These are phyloP conservation scores for Boletus rex-veris DNA, from an alignment of 768 basidiomycete species.

Conservation along the genomic window DNA sequence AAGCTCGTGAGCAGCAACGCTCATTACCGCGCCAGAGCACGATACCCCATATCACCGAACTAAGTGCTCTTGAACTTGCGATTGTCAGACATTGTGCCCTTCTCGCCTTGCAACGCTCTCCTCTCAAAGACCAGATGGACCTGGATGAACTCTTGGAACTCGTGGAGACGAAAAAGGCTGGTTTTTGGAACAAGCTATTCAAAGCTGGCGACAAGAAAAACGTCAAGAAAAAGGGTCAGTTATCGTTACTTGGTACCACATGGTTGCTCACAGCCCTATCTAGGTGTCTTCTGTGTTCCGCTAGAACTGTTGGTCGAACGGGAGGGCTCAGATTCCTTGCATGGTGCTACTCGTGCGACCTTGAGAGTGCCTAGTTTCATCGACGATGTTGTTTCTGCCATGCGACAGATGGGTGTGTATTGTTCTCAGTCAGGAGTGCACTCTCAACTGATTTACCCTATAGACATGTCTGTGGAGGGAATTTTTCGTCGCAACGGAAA, in stretches of 20 bases:
- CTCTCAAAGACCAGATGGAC: slow-evolving; percentile 78
- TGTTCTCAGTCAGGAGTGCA: background rate
- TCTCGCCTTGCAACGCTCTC: slow-evolving; percentile 70
- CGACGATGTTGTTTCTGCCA: slow-evolving; percentile 96
- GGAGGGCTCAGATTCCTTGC: slow-evolving; percentile 92
- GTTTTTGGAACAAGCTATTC: slow-evolving; percentile 96
- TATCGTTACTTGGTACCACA: background rate
- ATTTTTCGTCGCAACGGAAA: slow-evolving; percentile 99
- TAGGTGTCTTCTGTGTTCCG: slow-evolving; percentile 91
- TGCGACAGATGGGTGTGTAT: slow-evolving; percentile 94
- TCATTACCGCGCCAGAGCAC: slow-evolving; percentile 73
- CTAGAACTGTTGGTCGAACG: slow-evolving; percentile 90
- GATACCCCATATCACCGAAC: slow-evolving; percentile 80
- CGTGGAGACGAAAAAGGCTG: slow-evolving; percentile 87
- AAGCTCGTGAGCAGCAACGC: slow-evolving; percentile 85
- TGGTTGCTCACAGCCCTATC: slow-evolving; percentile 10
- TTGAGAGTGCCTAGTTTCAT: slow-evolving; percentile 95
- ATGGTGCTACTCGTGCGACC: slow-evolving; percentile 82
- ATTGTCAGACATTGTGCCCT: slow-evolving; percentile 93
- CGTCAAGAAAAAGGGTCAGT: slow-evolving; percentile 81
- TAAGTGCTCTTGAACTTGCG: slow-evolving; percentile 79
- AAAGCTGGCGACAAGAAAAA: slow-evolving; percentile 89
- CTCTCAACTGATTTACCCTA: slow-evolving; percentile 2
- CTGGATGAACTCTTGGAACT: slow-evolving; percentile 92
- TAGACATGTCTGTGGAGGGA: slow-evolving; percentile 98